Conservation (phyloP, 495 filamentous ascomycete genomes). For the Penicillium coffeae region DNA sequence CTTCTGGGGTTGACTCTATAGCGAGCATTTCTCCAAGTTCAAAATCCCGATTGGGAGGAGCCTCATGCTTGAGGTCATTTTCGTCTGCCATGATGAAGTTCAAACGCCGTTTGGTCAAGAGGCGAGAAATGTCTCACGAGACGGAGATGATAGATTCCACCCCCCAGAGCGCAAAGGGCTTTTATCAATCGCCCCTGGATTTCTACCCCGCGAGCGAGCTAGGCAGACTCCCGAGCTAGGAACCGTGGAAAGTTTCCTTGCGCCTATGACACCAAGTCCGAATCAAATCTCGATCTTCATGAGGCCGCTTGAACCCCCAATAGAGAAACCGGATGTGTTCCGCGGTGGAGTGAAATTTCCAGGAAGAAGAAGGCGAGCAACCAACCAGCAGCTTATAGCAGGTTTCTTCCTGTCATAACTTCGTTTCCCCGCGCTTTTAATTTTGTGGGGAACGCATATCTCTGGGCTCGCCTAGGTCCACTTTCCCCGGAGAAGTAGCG, state of each 20-base stretch:
- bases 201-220: neutral
- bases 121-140: no score
- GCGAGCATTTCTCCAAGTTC: slow-evolving; percentile 31
- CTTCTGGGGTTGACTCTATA: slow-evolving; percentile 24
- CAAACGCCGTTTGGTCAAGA: neutral
- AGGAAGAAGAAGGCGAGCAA: neutral
- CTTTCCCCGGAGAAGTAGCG: neutral
- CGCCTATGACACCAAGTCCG: no score
- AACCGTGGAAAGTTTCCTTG: neutral
- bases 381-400: no score
- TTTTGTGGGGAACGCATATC: neutral
- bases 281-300: neutral
- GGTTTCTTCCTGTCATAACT: no score
- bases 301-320: slow-evolving; percentile 14
- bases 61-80: slow-evolving; percentile 7
- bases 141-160: neutral
- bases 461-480: neutral
- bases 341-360: slow-evolving; percentile 7
- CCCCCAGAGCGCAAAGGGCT: neutral
- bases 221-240: neutral
- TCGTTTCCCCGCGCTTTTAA: neutral
- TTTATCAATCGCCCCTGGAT: slow-evolving; percentile 1
- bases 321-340: slow-evolving; percentile 8
- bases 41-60: slow-evolving; percentile 23
- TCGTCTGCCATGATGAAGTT: slow-evolving; percentile 13